phyloP scores from a whole-genome alignment of 2,329 filamentous ascomycete genomes.

The Sordariomycetes sp. region DNA sequence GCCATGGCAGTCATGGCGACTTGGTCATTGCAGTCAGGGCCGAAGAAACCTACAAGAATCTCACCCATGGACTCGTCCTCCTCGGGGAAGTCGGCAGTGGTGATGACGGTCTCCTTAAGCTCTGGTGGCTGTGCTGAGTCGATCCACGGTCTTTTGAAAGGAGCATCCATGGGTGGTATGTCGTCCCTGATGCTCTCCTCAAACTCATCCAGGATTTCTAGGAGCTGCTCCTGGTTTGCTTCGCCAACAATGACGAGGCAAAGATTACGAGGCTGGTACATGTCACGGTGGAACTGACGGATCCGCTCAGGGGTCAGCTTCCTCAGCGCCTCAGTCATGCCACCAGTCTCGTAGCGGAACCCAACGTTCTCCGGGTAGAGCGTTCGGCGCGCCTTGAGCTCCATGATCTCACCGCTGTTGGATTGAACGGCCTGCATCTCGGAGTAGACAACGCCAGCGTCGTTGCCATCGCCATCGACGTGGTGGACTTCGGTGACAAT shows the following conservation, averaged over 20 bases:
- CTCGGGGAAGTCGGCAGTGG: constrained; percentile 86
- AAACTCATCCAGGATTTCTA: constrained; percentile 77
- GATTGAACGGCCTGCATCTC: constrained; percentile 98
- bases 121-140: constrained; percentile 73
- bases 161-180: constrained; percentile 64
- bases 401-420: constrained; percentile 75
- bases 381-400: constrained; percentile 67
- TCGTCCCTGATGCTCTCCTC: constrained; percentile 78
- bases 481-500: constrained; percentile 97
- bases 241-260: constrained; percentile 90
- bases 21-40: constrained; percentile 68
- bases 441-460: constrained; percentile 95
- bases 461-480: constrained; percentile 84
- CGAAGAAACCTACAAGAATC: constrained; percentile 77
- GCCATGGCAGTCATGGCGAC: constrained; percentile 64
- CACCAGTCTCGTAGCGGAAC: constrained; percentile 96
- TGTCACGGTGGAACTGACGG: constrained; percentile 85
- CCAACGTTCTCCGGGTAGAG: constrained; percentile 85
- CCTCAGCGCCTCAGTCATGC: constrained; percentile 86
- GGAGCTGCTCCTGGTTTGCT: constrained; percentile 70
- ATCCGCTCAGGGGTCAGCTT: constrained; percentile 83
- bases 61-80: constrained; percentile 93
- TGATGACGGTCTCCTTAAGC: constrained; percentile 61
- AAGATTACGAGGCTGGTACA: constrained; percentile 97
- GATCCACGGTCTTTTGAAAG: constrained; percentile 81